A percentile compares a stretch with the other conserved stretches of the same genome.
Conservation (phyloP, 1,284 basidiomycete species). For the Lignosus rhinocerotis region DNA sequence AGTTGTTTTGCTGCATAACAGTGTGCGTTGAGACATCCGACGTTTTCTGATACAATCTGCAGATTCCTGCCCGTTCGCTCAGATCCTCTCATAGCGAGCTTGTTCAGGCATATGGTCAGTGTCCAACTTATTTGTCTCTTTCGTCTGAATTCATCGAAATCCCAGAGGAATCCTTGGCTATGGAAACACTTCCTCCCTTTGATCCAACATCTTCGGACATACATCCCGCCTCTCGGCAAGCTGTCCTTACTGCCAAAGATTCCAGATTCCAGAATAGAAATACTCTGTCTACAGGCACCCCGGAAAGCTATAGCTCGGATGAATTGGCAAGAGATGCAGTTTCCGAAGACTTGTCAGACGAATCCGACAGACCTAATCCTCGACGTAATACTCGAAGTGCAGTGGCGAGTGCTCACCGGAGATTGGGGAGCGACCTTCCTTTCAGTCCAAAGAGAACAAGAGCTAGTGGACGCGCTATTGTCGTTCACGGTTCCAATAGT, state of each 20-base stretch:
- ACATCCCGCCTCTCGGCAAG: constrained; percentile 57
- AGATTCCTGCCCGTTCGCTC: constrained; percentile 35
- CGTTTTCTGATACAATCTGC: background rate
- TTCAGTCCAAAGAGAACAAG: constrained; percentile 67
- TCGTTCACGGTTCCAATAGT: constrained; percentile 40
- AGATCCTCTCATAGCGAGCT: constrained; percentile 41
- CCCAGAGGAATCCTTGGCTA: constrained; percentile 45
- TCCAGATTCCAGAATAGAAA: background rate
- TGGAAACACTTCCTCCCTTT: constrained; percentile 48
- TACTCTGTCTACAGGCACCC: background rate
- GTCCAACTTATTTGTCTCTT: background rate
- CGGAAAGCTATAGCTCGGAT: constrained; percentile 17
- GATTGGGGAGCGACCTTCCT: constrained; percentile 39
- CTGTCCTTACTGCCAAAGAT: constrained; percentile 32
- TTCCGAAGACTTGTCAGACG: constrained; percentile 22
- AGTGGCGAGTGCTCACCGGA: constrained; percentile 23
- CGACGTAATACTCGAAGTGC: constrained; percentile 18
- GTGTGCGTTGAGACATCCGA: too few species aligned
- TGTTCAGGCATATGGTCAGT: constrained; percentile 59
- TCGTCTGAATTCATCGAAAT: background rate
- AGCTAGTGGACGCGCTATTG: constrained; percentile 28
- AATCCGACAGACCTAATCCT: background rate
- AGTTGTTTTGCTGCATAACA: background rate
- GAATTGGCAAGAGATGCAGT: constrained; percentile 23
- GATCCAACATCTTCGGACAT: constrained; percentile 61